Evolutionary conservation across 78 protist species (phyloP), one percentile per base, ranked within the genome.

Genomic region (Diacronema lutheri): DNA sequence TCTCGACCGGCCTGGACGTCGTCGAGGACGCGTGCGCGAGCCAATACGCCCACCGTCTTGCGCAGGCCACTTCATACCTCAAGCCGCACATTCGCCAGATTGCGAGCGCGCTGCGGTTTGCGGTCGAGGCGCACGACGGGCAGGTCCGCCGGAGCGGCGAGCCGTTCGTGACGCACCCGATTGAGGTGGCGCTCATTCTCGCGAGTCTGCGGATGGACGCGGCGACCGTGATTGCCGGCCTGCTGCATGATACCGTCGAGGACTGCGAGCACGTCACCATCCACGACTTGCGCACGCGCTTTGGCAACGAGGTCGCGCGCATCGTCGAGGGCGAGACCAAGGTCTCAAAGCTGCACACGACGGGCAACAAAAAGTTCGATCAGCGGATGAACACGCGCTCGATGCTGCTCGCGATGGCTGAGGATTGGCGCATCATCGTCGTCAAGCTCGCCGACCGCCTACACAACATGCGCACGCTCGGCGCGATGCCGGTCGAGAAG

Each of bases 361-460:
- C 60, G 57, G 33, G 25, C 19, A 13, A 3, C 19, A 11, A 16
- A 7, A 57, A 57, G 55, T n/a, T 57, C 46, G 73, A 56, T 26
- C 55, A 38, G 84, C 84, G 41, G 41, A 37, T n/a, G 46, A 81
- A 81, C 61, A 26, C 19, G 26, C 85, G 85, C 64, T 5, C 16
- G 25, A 38, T 81, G 85, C 29, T 41, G 14, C 23, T 81, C 35
- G 85, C 85, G 16, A 81, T 81, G 85, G 72, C 55, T 1, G 73
- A 26, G 16, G 85, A 81, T 44, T 61, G 68, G 73, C 85, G 85
- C 74, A 58, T 81, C 60, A 35, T 81, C 74, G 60, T 81, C 74
- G 76, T 81, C 85, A 81, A 81, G 85, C 85, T 81, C 40, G 85
- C 85, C 40, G 85, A 81, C 60, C 58, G 85, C 14, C 68, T 68